Percentiles rank a stretch among this genome's conserved stretches.
phyloP scores from a whole-genome alignment of 768 basidiomycete species.

The Mycena haematopus region DNA sequence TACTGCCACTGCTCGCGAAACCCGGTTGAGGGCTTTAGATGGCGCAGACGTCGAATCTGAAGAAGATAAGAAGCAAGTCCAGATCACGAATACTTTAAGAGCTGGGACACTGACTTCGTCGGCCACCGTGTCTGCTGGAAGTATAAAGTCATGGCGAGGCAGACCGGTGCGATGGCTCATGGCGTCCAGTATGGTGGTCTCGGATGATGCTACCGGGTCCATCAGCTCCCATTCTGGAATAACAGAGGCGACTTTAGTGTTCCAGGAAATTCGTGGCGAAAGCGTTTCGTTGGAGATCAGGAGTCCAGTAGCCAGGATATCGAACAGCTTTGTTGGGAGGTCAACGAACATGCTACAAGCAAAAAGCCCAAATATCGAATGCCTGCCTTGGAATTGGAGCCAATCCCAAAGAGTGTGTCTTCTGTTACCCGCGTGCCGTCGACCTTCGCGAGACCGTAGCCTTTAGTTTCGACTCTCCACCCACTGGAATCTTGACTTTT shows the following conservation, averaged over 20 bases:
- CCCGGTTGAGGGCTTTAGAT: constrained; percentile 33
- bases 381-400: constrained; percentile 32
- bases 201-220: constrained; percentile 28
- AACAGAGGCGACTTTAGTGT: constrained; percentile 30
- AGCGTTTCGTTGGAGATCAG: constrained; percentile 29
- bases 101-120: constrained; percentile 27
- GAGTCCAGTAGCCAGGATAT: constrained; percentile 28
- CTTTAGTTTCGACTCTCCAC: constrained; percentile 31
- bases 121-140: constrained; percentile 13
- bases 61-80: not conserved
- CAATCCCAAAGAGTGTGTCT: constrained; percentile 30
- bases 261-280: constrained; percentile 25
- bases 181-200: constrained; percentile 35
- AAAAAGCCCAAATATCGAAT: not conserved
- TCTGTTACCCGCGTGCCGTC: constrained; percentile 27
- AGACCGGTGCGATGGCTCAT: constrained; percentile 38
- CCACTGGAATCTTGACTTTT: not conserved
- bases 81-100: not conserved
- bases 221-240: constrained; percentile 32
- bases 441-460: constrained; percentile 30
- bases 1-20: constrained; percentile 38
- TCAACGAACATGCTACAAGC: too few species aligned
- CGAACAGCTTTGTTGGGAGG: too few species aligned
- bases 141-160: constrained; percentile 34
- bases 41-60: constrained; percentile 30